These are phyloP conservation scores for Sphaceloma murrayae DNA, from an alignment of 2,329 filamentous ascomycete species.

Conservation along the genomic window DNA sequence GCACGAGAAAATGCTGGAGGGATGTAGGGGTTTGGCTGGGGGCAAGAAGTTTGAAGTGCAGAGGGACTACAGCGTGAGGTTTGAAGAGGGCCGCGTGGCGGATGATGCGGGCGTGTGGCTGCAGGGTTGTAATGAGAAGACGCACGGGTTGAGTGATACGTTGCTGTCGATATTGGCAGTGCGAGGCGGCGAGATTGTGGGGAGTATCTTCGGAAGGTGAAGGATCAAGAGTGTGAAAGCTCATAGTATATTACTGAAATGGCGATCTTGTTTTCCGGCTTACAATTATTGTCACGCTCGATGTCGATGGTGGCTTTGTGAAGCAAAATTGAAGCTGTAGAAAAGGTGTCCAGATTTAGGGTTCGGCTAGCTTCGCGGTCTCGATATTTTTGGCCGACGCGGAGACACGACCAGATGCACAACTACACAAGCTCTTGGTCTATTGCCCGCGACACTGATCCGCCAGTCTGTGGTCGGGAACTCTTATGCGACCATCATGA, in stretches of 20 bases:
- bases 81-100: constrained; percentile 59
- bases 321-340: neutral
- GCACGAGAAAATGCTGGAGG: constrained; percentile 65
- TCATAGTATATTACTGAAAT: constrained; percentile 4
- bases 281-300: neutral
- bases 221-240: neutral
- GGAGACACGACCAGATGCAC: neutral
- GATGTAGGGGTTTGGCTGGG: constrained; percentile 56
- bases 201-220: constrained; percentile 28
- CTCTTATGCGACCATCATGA: neutral
- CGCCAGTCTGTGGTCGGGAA: too few relatives aligned
- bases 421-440: too few relatives aligned
- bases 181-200: constrained; percentile 31
- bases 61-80: constrained; percentile 70
- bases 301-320: neutral
- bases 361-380: neutral
- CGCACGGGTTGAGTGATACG: constrained; percentile 54
- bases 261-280: neutral
- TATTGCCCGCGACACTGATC: too few relatives aligned
- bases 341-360: constrained; percentile 1
- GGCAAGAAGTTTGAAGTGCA: constrained; percentile 53
- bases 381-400: constrained; percentile 14
- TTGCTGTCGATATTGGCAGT: constrained; percentile 30
- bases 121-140: constrained; percentile 87
- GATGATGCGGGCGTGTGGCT: constrained; percentile 73